Evolutionary conservation across 2,329 filamentous ascomycete species (phyloP), one percentile per base, ranked within the genome.

Genomic region (Fusarium stilboides): DNA sequence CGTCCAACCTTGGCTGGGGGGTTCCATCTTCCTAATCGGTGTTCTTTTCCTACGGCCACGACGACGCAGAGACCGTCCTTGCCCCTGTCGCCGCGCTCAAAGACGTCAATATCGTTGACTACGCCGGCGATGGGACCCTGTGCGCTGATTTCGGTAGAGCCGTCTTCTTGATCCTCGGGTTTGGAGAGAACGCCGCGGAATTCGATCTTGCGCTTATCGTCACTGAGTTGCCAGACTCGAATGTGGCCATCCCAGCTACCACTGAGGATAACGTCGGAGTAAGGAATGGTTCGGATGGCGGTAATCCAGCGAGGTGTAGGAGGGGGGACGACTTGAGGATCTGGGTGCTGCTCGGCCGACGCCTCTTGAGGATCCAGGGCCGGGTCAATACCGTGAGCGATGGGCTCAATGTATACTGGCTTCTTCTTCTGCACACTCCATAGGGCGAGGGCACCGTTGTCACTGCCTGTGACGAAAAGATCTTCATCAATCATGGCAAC

Each of bases 341-440:
- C 85, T 1, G 91, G 89, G 57, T 91, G 76, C 50, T 82, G 78
- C 75, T 94, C 93, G n/a, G 94, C 92, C 1, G 91, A 95, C 33
- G 90, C 88, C 72, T 93, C 85, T 20, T 91, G 85, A 2, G 91
- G 86, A 4, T 85, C 83, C 52, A 94, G 82, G 4, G 91, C 84
- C 5, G 90, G 88, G 62, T 98, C 94, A 52, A 97, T 83, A 33
- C 96, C 96, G 79, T 99, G 96, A 6, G 95, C 94, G 31, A 93
- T 85, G 3, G 91, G 87, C 44, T 96, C 82, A 5, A 93, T 92
- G 80, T 91, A 92, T 12, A 99, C 85, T 1, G 96, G 92, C 80
- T 98, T 98, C 87, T 99, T 99, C 84, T 97, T 97, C 77, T 94
- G 88, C 22, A 94, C 86, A 64, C 90, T 94, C 95, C 95, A 98